These are phyloP conservation scores for Alternaria rosae DNA, from an alignment of 2,329 filamentous ascomycete genomes.

Conservation along the genomic window DNA sequence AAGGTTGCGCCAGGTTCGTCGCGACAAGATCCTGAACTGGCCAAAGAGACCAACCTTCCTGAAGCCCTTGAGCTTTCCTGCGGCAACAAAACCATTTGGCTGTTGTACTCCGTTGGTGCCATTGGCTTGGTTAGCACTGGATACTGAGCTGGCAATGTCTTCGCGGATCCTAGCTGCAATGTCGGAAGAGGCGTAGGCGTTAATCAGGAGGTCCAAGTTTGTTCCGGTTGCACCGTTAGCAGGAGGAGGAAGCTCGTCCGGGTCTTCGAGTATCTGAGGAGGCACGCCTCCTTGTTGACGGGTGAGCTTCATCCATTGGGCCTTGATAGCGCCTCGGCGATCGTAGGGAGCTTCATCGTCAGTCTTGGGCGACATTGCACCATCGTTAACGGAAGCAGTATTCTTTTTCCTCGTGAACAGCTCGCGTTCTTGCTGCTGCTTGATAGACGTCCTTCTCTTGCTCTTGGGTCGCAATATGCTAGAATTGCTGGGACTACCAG, in stretches of 20 bases:
- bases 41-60: constrained; percentile 77
- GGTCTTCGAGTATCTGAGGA: constrained; percentile 73
- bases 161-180: constrained; percentile 77
- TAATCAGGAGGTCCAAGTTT: constrained; percentile 82
- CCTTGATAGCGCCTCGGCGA: constrained; percentile 59
- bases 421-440: constrained; percentile 85
- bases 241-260: constrained; percentile 66
- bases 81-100: constrained; percentile 61
- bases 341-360: constrained; percentile 66
- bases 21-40: constrained; percentile 89
- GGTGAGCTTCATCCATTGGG: constrained; percentile 67
- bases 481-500: constrained; percentile 67
- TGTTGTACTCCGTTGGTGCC: constrained; percentile 65
- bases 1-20: constrained; percentile 93
- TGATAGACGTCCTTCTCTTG: constrained; percentile 81
- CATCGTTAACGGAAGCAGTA: constrained; percentile 57
- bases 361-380: constrained; percentile 65
- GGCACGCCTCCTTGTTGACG: constrained; percentile 62
- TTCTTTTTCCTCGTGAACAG: constrained; percentile 85
- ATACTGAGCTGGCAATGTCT: constrained; percentile 77
- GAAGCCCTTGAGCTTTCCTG: constrained; percentile 77
- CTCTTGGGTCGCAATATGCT: constrained; percentile 67
- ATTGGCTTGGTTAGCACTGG: constrained; percentile 71
- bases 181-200: constrained; percentile 77
- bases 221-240: constrained; percentile 68